Percentiles rank a stretch among this genome's conserved stretches.
Conservation (phyloP, 2,329 filamentous ascomycete genomes). For the Pseudogymnoascus sp. region DNA sequence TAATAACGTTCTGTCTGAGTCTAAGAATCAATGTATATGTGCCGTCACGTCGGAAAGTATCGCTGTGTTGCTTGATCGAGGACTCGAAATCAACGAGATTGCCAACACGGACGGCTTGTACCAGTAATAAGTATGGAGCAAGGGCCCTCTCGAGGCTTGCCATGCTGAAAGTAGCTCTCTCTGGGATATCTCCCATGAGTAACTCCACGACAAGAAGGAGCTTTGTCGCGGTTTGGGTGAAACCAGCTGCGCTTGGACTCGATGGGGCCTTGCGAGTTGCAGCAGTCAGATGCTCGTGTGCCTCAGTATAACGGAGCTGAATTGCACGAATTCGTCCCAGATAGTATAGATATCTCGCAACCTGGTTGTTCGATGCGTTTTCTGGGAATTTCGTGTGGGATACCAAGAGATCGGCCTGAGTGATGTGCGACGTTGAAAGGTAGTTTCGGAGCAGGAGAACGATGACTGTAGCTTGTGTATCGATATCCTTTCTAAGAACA, state of each 20-base stretch:
- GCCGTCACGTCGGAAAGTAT: conserved; percentile 83
- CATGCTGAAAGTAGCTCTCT: conserved; percentile 88
- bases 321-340: conserved; percentile 92
- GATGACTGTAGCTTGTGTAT: conserved; percentile 94
- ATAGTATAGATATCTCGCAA: conserved; percentile 95
- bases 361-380: conserved; percentile 94
- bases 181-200: conserved; percentile 96
- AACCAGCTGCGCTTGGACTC: conserved; percentile 79
- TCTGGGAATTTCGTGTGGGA: conserved; percentile 93
- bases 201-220: conserved; percentile 93
- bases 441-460: conserved; percentile 94
- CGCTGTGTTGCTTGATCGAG: conserved; percentile 70
- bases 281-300: conserved; percentile 85
- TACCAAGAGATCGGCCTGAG: conserved; percentile 89
- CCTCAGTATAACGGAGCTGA: conserved; percentile 93
- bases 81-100: conserved; percentile 90
- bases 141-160: conserved; percentile 78
- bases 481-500: conserved; percentile 92
- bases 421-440: conserved; percentile 89
- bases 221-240: conserved; percentile 94
- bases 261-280: conserved; percentile 93
- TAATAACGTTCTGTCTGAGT: conserved; percentile 96
- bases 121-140: conserved; percentile 86
- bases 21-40: conserved; percentile 94
- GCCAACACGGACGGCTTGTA: conserved; percentile 92